Conservation (phyloP, 2,329 filamentous ascomycete genomes). For the Epicoccum sorghinum region DNA sequence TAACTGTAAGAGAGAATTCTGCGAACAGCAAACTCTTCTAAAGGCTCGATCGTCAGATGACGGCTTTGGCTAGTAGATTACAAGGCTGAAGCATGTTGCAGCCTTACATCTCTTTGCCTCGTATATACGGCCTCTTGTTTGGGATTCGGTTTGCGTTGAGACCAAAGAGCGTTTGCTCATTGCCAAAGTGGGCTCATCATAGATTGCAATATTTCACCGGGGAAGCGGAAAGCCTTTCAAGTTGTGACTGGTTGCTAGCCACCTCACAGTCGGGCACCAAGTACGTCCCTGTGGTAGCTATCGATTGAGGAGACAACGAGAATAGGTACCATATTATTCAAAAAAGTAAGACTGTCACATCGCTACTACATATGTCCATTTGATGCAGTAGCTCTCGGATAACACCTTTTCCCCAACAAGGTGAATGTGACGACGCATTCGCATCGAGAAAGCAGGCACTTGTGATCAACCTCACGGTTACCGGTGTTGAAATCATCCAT, state of each 20-base stretch:
- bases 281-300: background rate
- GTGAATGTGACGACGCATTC: no score
- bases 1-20: no score
- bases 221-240: constrained; percentile 9
- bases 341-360: no score
- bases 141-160: background rate
- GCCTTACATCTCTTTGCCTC: background rate
- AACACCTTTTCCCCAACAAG: no score
- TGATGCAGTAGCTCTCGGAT: no score
- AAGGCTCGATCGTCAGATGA: background rate
- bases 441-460: no score
- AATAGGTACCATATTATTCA: no score
- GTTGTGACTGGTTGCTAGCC: background rate
- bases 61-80: background rate
- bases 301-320: no score
- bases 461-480: no score
- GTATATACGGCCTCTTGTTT: background rate
- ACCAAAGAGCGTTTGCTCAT: background rate
- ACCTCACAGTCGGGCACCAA: background rate
- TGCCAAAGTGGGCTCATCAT: background rate
- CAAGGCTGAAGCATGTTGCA: background rate
- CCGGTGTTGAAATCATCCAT: no score
- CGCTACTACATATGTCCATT: no score
- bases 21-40: no score
- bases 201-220: background rate